Evolutionary conservation across 2,329 filamentous ascomycete genomes (phyloP).

Genomic region (Stagonosporopsis vannaccii): DNA sequence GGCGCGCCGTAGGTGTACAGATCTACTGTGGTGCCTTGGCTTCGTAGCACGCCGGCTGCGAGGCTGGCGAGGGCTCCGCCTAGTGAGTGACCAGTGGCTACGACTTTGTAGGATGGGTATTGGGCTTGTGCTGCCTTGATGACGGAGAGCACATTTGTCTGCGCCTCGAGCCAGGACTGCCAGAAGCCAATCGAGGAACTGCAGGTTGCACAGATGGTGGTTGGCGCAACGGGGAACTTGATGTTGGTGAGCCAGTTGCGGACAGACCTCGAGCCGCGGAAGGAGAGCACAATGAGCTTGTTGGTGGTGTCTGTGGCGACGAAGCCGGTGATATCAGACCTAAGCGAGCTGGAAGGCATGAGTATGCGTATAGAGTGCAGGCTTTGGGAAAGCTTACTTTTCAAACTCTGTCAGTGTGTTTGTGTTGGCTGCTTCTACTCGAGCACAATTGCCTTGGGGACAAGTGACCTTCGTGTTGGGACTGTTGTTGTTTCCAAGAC

Average conservation of each 20-base stretch:
- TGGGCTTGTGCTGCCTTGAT: slow-evolving; percentile 54
- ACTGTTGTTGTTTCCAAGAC: slow-evolving; percentile 57
- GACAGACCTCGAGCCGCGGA: slow-evolving; percentile 66
- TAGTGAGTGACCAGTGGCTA: slow-evolving; percentile 73
- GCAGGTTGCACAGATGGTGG: slow-evolving; percentile 57
- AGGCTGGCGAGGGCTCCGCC: slow-evolving; percentile 71
- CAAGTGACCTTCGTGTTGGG: slow-evolving; percentile 55
- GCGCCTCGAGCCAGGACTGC: slow-evolving; percentile 65
- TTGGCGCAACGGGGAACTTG: slow-evolving; percentile 52
- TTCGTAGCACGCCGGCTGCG: slow-evolving; percentile 64
- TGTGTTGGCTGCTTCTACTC: slow-evolving; percentile 57
- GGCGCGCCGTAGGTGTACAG: slow-evolving; percentile 73
- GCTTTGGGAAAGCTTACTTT: slow-evolving; percentile 47
- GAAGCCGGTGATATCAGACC: slow-evolving; percentile 57
- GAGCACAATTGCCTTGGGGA: slow-evolving; percentile 55
- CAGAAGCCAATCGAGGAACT: slow-evolving; percentile 66
- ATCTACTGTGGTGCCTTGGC: slow-evolving; percentile 57
- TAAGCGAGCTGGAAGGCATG: slow-evolving; percentile 33
- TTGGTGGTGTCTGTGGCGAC: slow-evolving; percentile 57
- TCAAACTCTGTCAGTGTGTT: slow-evolving; percentile 58
- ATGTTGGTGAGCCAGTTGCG: slow-evolving; percentile 69
- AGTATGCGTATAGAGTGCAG: not conserved
- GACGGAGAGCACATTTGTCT: slow-evolving; percentile 51
- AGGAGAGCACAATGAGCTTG: slow-evolving; percentile 64
- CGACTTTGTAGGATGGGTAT: slow-evolving; percentile 62